Percentiles rank a stretch among this genome's conserved stretches.
Conservation (phyloP, 2,329 filamentous ascomycete genomes). For the Diaporthe caulivora region DNA sequence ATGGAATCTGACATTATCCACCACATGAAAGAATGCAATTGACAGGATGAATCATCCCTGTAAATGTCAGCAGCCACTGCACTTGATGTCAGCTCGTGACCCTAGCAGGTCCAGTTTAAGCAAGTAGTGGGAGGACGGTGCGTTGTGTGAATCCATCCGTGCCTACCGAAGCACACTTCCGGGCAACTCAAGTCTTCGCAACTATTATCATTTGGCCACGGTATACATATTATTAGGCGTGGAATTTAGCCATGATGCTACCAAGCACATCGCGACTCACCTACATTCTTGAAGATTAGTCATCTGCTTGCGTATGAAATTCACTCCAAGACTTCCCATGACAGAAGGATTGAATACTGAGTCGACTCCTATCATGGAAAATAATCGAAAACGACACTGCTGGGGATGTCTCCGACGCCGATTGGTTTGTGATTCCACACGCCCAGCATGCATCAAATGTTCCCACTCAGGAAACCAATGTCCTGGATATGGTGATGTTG, state of each 20-base stretch:
- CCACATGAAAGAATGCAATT: not conserved
- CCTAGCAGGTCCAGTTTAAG: not conserved
- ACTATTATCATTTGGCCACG: no score
- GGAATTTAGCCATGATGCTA: no score
- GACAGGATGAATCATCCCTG: not conserved
- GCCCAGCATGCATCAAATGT: conserved; percentile 1
- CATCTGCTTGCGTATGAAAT: not conserved
- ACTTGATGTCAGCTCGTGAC: not conserved
- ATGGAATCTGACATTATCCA: not conserved
- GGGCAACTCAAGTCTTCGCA: not conserved
- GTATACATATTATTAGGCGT: no score
- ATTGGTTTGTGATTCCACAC: not conserved
- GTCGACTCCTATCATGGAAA: not conserved
- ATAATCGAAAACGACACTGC: not conserved
- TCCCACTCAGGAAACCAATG: not conserved
- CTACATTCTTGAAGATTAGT: not conserved
- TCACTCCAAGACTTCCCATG: not conserved
- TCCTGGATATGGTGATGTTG: not conserved
- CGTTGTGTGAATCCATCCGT: not conserved
- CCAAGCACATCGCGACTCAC: not conserved
- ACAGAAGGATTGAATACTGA: not conserved
- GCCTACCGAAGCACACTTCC: not conserved
- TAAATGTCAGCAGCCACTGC: not conserved
- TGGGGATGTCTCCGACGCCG: conserved; percentile 9
- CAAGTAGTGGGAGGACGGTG: not conserved